phyloP scores from a whole-genome alignment of 2,329 filamentous ascomycete species.

The Daldinia sp. region DNA sequence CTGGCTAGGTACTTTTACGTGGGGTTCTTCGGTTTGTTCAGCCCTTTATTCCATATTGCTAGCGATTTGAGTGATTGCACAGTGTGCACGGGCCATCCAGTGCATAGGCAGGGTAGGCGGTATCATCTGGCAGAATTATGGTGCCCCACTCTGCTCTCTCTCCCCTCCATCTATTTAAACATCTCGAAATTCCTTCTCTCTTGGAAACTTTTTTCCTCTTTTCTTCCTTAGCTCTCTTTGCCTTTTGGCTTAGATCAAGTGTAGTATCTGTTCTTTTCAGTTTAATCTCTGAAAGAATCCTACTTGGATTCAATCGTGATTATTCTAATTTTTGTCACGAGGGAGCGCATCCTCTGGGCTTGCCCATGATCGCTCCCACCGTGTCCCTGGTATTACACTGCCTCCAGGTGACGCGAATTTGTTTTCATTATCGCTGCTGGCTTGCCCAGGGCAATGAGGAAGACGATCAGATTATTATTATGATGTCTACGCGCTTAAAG shows the following conservation, averaged over 20 bases:
- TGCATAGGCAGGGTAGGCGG: not conserved
- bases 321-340: conserved; percentile 77
- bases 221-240: conserved; percentile 65
- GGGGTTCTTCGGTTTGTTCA: not conserved
- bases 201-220: conserved; percentile 52
- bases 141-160: conserved; percentile 4
- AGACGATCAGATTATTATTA: conserved; percentile 46
- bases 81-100: not conserved
- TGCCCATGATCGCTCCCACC: conserved; percentile 69
- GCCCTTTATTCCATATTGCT: not conserved
- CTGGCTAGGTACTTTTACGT: not conserved
- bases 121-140: conserved; percentile 10
- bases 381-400: conserved; percentile 81
- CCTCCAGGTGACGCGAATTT: conserved; percentile 71
- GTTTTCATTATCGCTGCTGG: conserved; percentile 60
- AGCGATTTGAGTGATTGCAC: not conserved
- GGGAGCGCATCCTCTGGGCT: conserved; percentile 69
- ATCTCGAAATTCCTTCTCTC: not conserved
- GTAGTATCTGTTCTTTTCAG: conserved; percentile 96
- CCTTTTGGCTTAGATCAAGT: conserved; percentile 77
- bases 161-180: conserved; percentile 36
- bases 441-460: conserved; percentile 63
- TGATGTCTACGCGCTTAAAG: too few relatives aligned
- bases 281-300: conserved; percentile 88
- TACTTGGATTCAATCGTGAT: conserved; percentile 74